Base-by-base conservation (phyloP, 2,329 filamentous ascomycete genomes). In the Cercospora nicotianae region DNA sequence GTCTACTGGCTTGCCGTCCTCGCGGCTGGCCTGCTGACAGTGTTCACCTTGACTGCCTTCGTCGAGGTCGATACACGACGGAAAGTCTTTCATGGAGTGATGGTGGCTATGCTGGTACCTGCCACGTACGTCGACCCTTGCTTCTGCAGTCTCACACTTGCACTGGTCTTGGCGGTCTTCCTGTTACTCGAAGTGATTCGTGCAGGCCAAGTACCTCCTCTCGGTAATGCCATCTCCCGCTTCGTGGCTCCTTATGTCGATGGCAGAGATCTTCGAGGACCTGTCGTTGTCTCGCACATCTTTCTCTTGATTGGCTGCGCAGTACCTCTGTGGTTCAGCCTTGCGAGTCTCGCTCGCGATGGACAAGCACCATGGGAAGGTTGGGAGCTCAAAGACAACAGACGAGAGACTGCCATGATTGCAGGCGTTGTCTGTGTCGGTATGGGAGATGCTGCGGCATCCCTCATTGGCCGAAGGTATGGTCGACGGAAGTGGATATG, bases 41-140 rank as follows among this genome's bases (percentile, higher is more conserved):
- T 97, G n/a, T 81, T 88, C 9, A 84, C 91, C 3, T 92, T 97
- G 7, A 87, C 95, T 63, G 91, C 90, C 48, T 83, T 92, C 60
- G 94, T 91, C 72, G 94, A 97, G 80, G 94, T 99, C 58, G 95
- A 99, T 80, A 99, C 95, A 1, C 88, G 95, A 60, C 89, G 95
- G 61, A 99, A 99, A 80, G 92, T 98, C 26, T 99, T 99, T 79
- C 95, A 99, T 79, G 96, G 96, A 73, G 97, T 94, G 86, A 98
- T 98, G 91, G 94, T 98, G 7, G 89, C 89, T 65, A 97, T 99
- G 92, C 90, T 99, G 65, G 85, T 98, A 1, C 94, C 95, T 0
- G 89, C 92, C 1, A 91, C 90, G 2, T 97, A 89, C 77, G 82
- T 98, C 70, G 95, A 99, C 78, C 94, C 95, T 0, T 85, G 90